Evolutionary conservation across 2,329 filamentous ascomycete species (phyloP).

Genomic region (Phyllosticta citrichinensis): DNA sequence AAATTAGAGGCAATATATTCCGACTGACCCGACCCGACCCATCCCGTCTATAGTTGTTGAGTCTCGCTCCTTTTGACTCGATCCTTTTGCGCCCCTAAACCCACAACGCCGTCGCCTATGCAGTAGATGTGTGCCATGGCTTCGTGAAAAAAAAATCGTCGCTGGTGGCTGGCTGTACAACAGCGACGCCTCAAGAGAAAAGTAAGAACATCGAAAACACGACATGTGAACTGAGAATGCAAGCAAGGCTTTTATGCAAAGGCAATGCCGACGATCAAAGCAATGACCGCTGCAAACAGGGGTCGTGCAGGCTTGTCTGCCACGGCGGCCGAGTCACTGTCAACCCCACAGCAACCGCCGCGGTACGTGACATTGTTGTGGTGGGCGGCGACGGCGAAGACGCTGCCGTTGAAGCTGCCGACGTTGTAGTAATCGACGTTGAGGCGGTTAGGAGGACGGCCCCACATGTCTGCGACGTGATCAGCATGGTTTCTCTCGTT

Average conservation of each 20-base stretch:
- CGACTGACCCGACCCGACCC: neutral
- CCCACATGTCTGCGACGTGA: slow-evolving; percentile 20
- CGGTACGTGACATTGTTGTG: slow-evolving; percentile 66
- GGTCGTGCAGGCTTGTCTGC: slow-evolving; percentile 3
- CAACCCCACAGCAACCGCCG: slow-evolving; percentile 45
- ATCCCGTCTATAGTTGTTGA: neutral
- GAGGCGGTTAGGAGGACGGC: slow-evolving; percentile 30
- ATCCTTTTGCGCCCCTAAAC: neutral
- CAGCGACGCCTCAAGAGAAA: neutral
- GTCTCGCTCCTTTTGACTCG: neutral
- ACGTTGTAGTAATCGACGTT: slow-evolving; percentile 33
- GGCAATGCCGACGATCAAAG: slow-evolving; percentile 4
- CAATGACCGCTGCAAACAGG: neutral
- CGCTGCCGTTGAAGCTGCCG: slow-evolving; percentile 26
- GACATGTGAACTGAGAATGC: neutral
- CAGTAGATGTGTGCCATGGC: neutral
- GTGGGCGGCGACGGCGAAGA: slow-evolving; percentile 30
- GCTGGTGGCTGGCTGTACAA: neutral
- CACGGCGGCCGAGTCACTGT: slow-evolving; percentile 5
- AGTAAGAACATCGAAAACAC: neutral
- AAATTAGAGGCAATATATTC: neutral
- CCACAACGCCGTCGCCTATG: slow-evolving; percentile 10
- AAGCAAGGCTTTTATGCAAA: neutral
- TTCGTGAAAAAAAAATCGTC: slow-evolving; percentile 2
- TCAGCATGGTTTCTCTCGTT: slow-evolving; percentile 3